Percentiles rank a stretch among this genome's conserved stretches.
Evolutionary conservation across 768 basidiomycete species (phyloP).

Genomic region (Kondoa malvinella): DNA sequence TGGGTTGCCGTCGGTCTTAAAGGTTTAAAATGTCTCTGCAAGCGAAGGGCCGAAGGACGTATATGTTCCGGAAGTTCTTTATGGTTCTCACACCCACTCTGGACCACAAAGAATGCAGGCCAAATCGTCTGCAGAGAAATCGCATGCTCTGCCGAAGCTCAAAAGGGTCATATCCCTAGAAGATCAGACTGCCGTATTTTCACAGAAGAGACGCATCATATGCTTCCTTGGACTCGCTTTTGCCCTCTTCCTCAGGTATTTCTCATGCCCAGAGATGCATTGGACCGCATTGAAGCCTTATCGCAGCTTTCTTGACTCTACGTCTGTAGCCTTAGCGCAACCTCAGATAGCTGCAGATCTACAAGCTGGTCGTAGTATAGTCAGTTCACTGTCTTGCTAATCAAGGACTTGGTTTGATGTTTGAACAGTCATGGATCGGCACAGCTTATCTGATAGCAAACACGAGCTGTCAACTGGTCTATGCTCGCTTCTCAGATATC

Average conservation of each 20-base stretch:
- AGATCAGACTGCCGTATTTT: not conserved
- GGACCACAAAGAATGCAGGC: not conserved
- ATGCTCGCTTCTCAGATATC: constrained; percentile 18
- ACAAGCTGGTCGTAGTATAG: not conserved
- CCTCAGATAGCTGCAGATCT: not conserved
- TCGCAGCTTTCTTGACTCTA: not conserved
- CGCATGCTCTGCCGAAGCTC: not conserved
- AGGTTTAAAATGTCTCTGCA: no score
- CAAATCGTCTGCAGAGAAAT: not conserved
- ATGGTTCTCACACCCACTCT: no score
- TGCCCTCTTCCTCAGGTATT: not conserved
- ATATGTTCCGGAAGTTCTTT: no score
- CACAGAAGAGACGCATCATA: not conserved
- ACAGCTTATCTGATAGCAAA: constrained; percentile 30
- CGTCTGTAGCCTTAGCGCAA: not conserved
- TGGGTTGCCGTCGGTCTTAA: no score
- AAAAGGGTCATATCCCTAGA: not conserved
- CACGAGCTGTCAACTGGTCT: constrained; percentile 27
- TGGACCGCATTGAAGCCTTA: not conserved
- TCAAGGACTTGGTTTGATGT: not conserved
- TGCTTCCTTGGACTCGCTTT: not conserved
- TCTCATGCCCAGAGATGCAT: not conserved
- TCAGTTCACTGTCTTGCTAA: not conserved
- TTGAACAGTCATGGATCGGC: constrained; percentile 26
- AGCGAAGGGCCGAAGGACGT: no score